Base-by-base conservation (phyloP, 2,329 filamentous ascomycete genomes). In the Sporothrix phasma region DNA sequence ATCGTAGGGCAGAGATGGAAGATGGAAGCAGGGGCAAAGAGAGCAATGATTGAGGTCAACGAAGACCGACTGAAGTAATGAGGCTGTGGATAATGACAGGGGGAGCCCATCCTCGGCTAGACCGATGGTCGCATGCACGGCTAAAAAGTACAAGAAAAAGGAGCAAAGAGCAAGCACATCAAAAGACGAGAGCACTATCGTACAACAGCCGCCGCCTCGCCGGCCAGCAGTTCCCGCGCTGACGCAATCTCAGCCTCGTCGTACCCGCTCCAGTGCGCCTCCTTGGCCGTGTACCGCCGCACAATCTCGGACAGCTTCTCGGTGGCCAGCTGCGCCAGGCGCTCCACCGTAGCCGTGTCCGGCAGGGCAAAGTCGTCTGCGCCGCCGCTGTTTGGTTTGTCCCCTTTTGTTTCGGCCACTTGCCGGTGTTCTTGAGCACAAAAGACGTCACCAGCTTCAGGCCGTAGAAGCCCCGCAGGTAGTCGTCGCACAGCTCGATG, bases 401-500 rank as follows among this genome's bases (percentile, higher is more conserved):
- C n/a, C 7, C 60, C 19, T 17, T 70, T 65, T 78, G 76, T 68
- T 79, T 82, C 62, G 78, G 76, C 19, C 72, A 66, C 67, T 79
- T 81, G 22, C 71, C 70, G 6, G 74, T 68, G 8, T 78, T 77
- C 13, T 72, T 74, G 51, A 87, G 73, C 34, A 86, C 71, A 68
- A 77, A 78, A 65, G 79, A 77, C 8, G 81, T 81, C 17, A 92
- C 88, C 75, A 92, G 74, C 74, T 93, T 94, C 66, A 99, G 78
- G 6, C 94, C 94, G 75, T 96, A 97, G 74, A 92, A 96, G 1
- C 92, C 94, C 66, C 94, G 86, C 67, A 97, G 76, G 73, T 97
- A 97, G 73, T 92, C 87, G 70, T 97, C 90, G 72, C 94, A 97
- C 61, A 99, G 83, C 77, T 99, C 94, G 68, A 97, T 85, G 71